These are phyloP conservation scores for Borealophlyctis nickersoniae DNA, from an alignment of 192 early-diverging fungal genomes.

Conservation along the genomic window DNA sequence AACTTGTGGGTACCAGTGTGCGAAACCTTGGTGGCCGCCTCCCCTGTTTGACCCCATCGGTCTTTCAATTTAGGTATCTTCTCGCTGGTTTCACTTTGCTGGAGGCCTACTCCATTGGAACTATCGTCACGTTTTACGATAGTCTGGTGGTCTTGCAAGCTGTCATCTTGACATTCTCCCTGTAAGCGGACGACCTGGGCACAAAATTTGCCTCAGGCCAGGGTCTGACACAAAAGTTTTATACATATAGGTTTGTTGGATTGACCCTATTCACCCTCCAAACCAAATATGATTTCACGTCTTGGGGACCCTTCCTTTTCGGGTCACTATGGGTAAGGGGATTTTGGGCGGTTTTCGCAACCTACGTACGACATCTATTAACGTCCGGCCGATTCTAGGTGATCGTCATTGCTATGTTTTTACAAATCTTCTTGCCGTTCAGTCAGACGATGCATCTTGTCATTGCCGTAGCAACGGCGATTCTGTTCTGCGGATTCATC, in stretches of 20 bases:
- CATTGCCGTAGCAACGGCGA: conserved; percentile 53
- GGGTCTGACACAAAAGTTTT: conserved; percentile 11
- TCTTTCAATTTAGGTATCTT: conserved; percentile 41
- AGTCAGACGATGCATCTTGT: conserved; percentile 49
- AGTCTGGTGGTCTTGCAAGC: conserved; percentile 68
- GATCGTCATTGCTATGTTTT: conserved; percentile 57
- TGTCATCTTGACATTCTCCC: conserved; percentile 63
- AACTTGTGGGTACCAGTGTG: conserved; percentile 47
- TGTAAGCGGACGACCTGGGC: conserved; percentile 15
- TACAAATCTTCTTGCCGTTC: conserved; percentile 74
- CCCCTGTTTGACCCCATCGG: no score
- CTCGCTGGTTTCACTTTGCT: conserved; percentile 61
- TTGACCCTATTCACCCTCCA: conserved; percentile 78
- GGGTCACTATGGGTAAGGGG: conserved; percentile 61
- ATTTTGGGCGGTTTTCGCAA: no score
- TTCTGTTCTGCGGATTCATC: conserved; percentile 78
- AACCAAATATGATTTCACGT: conserved; percentile 21
- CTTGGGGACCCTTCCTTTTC: conserved; percentile 43
- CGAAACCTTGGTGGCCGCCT: no score
- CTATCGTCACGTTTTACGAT: conserved; percentile 64
- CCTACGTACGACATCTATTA: no score
- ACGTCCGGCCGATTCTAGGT: no score
- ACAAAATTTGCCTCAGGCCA: conserved; percentile 50
- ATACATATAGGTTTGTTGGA: conserved; percentile 48
- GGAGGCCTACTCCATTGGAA: conserved; percentile 53